Evolutionary conservation across 371 early-diverging fungal genomes (phyloP).

Genomic region (Lichtheimia ramosa): DNA sequence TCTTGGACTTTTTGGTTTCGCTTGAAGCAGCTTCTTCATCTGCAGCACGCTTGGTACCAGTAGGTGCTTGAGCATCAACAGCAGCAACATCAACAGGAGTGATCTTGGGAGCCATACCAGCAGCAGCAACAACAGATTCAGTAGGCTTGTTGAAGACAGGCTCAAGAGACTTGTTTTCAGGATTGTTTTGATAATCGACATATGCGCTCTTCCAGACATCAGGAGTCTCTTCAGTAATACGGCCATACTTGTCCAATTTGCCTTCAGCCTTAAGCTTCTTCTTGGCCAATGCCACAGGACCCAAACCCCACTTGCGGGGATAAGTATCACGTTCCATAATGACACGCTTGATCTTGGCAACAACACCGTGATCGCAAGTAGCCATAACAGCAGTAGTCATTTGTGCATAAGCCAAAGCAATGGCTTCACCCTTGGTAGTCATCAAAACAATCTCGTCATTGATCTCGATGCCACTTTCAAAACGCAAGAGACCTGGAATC

Average conservation of each 20-base stretch:
- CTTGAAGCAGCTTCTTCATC: slow-evolving; percentile 11
- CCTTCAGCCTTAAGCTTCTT: slow-evolving; percentile 97
- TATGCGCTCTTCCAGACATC: slow-evolving; percentile 71
- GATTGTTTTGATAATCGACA: slow-evolving; percentile 67
- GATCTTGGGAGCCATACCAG: slow-evolving; percentile 38
- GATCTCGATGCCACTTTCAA: slow-evolving; percentile 95
- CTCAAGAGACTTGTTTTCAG: slow-evolving; percentile 39
- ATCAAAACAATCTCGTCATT: slow-evolving; percentile 97
- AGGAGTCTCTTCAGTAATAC: slow-evolving; percentile 85
- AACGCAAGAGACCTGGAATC: slow-evolving; percentile 97
- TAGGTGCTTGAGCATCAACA: slow-evolving; percentile 20
- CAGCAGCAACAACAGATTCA: slow-evolving; percentile 35
- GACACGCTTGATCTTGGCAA: slow-evolving; percentile 99
- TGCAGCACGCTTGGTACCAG: slow-evolving; percentile 24
- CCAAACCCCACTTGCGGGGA: slow-evolving; percentile 97
- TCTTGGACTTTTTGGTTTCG: slow-evolving; percentile 25
- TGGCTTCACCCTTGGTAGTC: slow-evolving; percentile 99
- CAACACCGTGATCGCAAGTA: slow-evolving; percentile 86
- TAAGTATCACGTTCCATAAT: slow-evolving; percentile 99
- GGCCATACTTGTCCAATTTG: slow-evolving; percentile 95
- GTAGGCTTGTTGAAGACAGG: slow-evolving; percentile 37
- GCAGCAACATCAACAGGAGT: slow-evolving; percentile 33
- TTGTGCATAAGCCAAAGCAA: slow-evolving; percentile 95
- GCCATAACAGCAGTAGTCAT: slow-evolving; percentile 98
- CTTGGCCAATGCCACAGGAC: slow-evolving; percentile 92